A percentile compares a stretch with the other conserved stretches of the same genome.
Evolutionary conservation across 1,139 yeast species (phyloP).

Genomic region (Candida albicans): DNA sequence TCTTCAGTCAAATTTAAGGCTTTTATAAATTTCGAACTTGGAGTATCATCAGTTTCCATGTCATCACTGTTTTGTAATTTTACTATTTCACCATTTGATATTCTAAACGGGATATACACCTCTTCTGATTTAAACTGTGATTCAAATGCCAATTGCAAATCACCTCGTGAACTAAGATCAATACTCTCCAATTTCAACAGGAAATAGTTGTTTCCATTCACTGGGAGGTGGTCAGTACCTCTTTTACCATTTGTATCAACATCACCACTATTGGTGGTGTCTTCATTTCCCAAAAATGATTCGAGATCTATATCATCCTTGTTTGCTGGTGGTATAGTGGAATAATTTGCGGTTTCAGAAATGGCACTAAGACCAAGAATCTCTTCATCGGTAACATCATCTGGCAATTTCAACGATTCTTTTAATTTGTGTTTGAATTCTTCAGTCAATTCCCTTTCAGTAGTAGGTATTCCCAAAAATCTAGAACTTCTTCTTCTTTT

Average conservation of each 20-base stretch:
- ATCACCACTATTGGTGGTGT: conserved; percentile 8
- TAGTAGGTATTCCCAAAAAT: conserved; percentile 5
- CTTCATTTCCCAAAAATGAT: conserved; percentile 21
- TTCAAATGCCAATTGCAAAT: conserved; percentile 23
- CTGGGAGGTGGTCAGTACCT: not conserved
- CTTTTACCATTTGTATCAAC: not conserved
- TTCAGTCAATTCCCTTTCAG: conserved; percentile 17
- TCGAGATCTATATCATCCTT: conserved; percentile 23
- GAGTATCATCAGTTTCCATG: conserved; percentile 23
- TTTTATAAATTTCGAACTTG: conserved; percentile 20
- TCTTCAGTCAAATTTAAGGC: conserved; percentile 37
- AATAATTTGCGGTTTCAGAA: conserved; percentile 19
- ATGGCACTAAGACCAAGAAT: conserved; percentile 37
- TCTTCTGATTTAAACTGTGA: conserved; percentile 20
- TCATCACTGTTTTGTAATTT: conserved; percentile 9
- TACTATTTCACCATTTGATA: conserved; percentile 32
- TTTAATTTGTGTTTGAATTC: conserved; percentile 33
- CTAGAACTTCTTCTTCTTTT: conserved; percentile 14
- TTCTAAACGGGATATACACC: conserved; percentile 23
- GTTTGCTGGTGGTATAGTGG: conserved; percentile 21
- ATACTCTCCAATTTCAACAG: conserved; percentile 26
- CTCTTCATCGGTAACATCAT: conserved; percentile 43
- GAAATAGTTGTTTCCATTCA: conserved; percentile 16
- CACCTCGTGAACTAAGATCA: conserved; percentile 21
- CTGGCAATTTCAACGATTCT: conserved; percentile 37